Percentiles rank a stretch among this genome's conserved stretches.
Evolutionary conservation across 1,139 yeast species (phyloP).

Genomic region (Saccharomycopsis phalli): DNA sequence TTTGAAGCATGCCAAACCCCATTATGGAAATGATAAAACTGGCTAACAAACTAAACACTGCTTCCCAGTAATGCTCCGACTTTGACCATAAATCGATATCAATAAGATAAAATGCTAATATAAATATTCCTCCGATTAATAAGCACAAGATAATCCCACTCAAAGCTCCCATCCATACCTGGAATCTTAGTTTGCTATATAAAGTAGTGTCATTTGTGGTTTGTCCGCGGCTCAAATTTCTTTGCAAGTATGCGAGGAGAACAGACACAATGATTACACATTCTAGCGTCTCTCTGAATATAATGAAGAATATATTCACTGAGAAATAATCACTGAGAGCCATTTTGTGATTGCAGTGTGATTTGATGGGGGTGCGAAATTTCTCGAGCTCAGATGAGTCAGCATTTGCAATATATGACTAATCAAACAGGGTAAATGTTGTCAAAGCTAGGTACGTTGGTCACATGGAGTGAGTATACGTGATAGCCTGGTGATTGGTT

Average conservation of each 20-base stretch:
- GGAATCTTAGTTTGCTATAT: slow-evolving; percentile 55
- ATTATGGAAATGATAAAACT: slow-evolving; percentile 72
- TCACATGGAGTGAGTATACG: too few relatives aligned
- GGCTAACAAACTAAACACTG: slow-evolving; percentile 76
- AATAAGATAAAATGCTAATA: slow-evolving; percentile 71
- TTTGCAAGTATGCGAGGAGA: slow-evolving; percentile 79
- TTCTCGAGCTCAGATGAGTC: too few relatives aligned
- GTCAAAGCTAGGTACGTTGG: too few relatives aligned
- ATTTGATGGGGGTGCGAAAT: slow-evolving; percentile 3
- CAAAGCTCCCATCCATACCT: slow-evolving; percentile 74
- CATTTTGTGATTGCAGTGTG: slow-evolving; percentile 9
- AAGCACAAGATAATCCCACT: slow-evolving; percentile 69
- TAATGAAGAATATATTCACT: slow-evolving; percentile 62
- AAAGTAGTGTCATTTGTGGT: slow-evolving; percentile 35
- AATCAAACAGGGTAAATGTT: too few relatives aligned
- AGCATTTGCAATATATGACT: too few relatives aligned
- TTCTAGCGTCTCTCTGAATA: slow-evolving; percentile 83
- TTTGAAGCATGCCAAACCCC: slow-evolving; percentile 89
- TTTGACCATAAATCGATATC: slow-evolving; percentile 77
- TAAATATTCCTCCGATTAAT: slow-evolving; percentile 73
- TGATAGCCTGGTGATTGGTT: too few relatives aligned
- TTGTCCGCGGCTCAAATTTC: slow-evolving; percentile 54
- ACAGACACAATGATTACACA: slow-evolving; percentile 87
- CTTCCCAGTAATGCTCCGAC: slow-evolving; percentile 93
- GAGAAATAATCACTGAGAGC: slow-evolving; percentile 30